phyloP scores from a whole-genome alignment of 2,329 filamentous ascomycete genomes.

The Fusarium beomiforme region DNA sequence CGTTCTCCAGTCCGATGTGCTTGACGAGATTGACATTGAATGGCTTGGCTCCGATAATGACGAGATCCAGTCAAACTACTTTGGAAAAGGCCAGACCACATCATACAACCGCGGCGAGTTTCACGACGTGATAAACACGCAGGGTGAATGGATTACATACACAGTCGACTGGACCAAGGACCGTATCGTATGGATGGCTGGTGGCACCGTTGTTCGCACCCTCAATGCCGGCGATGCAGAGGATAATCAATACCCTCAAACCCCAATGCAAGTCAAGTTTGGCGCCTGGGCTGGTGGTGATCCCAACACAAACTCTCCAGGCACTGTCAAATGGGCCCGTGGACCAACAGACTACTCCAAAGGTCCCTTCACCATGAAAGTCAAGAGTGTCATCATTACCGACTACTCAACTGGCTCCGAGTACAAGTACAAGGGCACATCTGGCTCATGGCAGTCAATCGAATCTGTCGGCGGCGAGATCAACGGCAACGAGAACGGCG shows the following conservation, averaged over 20 bases:
- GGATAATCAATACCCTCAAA: slow-evolving; percentile 85
- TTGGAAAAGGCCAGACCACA: slow-evolving; percentile 88
- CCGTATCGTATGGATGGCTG: slow-evolving; percentile 88
- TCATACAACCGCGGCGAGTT: slow-evolving; percentile 90
- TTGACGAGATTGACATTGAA: slow-evolving; percentile 98
- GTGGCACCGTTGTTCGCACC: slow-evolving; percentile 79
- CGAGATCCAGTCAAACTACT: slow-evolving; percentile 96
- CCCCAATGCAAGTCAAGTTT: slow-evolving; percentile 93
- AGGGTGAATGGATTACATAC: slow-evolving; percentile 84
- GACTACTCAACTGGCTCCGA: slow-evolving; percentile 93
- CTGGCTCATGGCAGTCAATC: slow-evolving; percentile 85
- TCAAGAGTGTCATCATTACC: slow-evolving; percentile 78
- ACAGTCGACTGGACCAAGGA: slow-evolving; percentile 89
- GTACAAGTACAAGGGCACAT: slow-evolving; percentile 83
- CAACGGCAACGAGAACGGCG: slow-evolving; percentile 72
- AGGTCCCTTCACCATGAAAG: slow-evolving; percentile 87
- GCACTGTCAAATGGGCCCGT: slow-evolving; percentile 90
- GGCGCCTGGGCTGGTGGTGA: slow-evolving; percentile 95
- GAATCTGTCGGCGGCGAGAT: slow-evolving; percentile 80
- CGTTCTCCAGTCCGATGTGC: slow-evolving; percentile 87
- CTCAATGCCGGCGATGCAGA: slow-evolving; percentile 76
- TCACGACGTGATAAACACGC: slow-evolving; percentile 74
- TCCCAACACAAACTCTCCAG: slow-evolving; percentile 72
- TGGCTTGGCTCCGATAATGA: slow-evolving; percentile 83
- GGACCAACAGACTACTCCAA: slow-evolving; percentile 84